These are phyloP conservation scores for Pestalotiopsis sp. DNA, from an alignment of 2,329 filamentous ascomycete species.

Conservation along the genomic window DNA sequence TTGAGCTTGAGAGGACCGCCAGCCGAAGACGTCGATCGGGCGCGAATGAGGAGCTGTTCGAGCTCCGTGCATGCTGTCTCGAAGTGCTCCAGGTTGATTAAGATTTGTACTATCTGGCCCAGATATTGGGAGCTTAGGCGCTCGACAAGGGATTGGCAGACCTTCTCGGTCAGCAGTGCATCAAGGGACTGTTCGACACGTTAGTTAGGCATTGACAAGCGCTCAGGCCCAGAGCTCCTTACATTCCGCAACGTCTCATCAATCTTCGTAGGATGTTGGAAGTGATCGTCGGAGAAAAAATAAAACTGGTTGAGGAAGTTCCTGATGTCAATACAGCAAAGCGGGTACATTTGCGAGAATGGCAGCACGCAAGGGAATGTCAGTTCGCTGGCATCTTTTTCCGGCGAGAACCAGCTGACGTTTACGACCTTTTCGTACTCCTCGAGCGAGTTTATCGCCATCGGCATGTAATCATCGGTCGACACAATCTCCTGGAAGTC, in stretches of 20 bases:
- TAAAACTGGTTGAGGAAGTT: slow-evolving; percentile 99
- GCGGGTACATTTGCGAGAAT: slow-evolving; percentile 98
- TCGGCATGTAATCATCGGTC: slow-evolving; percentile 99
- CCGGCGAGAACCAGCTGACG: slow-evolving; percentile 93
- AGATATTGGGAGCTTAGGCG: slow-evolving; percentile 89
- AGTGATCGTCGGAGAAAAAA: slow-evolving; percentile 95
- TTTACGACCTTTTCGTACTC: slow-evolving; percentile 96
- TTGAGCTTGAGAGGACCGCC: slow-evolving; percentile 78
- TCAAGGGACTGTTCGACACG: slow-evolving; percentile 72
- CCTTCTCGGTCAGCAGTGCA: slow-evolving; percentile 88
- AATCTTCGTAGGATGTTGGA: slow-evolving; percentile 85
- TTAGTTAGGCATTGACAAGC: slow-evolving; percentile 1
- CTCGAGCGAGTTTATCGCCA: slow-evolving; percentile 88
- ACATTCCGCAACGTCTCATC: slow-evolving; percentile 87
- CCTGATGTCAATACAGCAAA: slow-evolving; percentile 96
- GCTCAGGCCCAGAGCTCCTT: slow-evolving; percentile 18
- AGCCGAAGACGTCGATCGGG: slow-evolving; percentile 78
- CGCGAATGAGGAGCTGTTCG: slow-evolving; percentile 82
- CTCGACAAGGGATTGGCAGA: slow-evolving; percentile 88
- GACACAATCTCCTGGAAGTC: slow-evolving; percentile 88
- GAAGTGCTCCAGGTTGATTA: slow-evolving; percentile 97
- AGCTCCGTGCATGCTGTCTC: slow-evolving; percentile 90
- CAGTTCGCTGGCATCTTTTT: slow-evolving; percentile 75
- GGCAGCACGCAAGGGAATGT: slow-evolving; percentile 93
- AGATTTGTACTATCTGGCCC: slow-evolving; percentile 96